phyloP scores from a whole-genome alignment of 75 land plant genomes.

The Selaginella tamariscina region DNA sequence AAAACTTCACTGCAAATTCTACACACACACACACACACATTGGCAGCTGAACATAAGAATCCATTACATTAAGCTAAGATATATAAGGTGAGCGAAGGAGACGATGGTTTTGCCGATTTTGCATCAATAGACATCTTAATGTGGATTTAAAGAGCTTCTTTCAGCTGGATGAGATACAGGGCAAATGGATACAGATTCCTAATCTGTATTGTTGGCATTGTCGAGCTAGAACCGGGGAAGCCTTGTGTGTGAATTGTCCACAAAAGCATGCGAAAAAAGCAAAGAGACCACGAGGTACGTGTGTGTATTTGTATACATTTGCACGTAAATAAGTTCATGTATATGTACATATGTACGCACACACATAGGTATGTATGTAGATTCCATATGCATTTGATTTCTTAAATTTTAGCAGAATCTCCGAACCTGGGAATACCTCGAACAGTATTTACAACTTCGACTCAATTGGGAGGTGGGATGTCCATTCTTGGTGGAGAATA shows the following conservation, averaged over 20 bases:
- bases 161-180: slow-evolving; percentile 26
- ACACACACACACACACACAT: too few relatives aligned
- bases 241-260: slow-evolving; percentile 20
- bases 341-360: too few relatives aligned
- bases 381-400: too few relatives aligned
- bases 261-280: slow-evolving; percentile 22
- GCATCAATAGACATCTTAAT: slow-evolving; percentile 20
- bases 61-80: too few relatives aligned
- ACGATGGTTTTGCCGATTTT: slow-evolving; percentile 26
- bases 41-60: too few relatives aligned
- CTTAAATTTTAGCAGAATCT: too few relatives aligned
- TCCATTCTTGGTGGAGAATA: slow-evolving; percentile 19
- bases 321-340: too few relatives aligned
- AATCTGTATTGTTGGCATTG: slow-evolving; percentile 23
- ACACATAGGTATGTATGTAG: too few relatives aligned
- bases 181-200: slow-evolving; percentile 25
- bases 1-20: too few relatives aligned
- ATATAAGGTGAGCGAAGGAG: slow-evolving; percentile 22
- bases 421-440: slow-evolving; percentile 11
- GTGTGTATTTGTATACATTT: too few relatives aligned
- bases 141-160: slow-evolving; percentile 27
- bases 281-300: slow-evolving; percentile 15
- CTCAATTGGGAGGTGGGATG: slow-evolving; percentile 14
- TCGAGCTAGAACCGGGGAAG: slow-evolving; percentile 21
- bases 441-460: slow-evolving; percentile 13